phyloP scores from a whole-genome alignment of 169 alveolate genomes.

The Cryptosporidium xiaoi region DNA sequence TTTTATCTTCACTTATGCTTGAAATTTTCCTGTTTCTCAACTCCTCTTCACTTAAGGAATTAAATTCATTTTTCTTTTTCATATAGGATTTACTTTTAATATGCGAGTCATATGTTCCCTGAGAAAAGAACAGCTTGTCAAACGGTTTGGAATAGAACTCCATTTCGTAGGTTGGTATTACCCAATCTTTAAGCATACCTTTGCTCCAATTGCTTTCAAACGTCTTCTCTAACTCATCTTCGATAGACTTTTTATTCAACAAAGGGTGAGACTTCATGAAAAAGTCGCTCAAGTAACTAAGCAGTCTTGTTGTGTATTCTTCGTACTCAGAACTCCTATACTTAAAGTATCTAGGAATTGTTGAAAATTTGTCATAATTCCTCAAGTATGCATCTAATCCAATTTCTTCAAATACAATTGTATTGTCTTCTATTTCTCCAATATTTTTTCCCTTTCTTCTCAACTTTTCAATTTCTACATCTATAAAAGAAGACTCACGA shows the following conservation, averaged over 20 bases:
- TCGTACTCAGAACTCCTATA: conserved; percentile 81
- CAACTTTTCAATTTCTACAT: conserved; percentile 64
- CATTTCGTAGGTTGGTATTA: conserved; percentile 80
- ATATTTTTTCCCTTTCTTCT: conserved; percentile 30
- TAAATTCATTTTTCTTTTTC: conserved; percentile 82
- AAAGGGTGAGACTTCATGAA: conserved; percentile 82
- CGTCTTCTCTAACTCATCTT: conserved; percentile 78
- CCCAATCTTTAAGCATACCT: conserved; percentile 81
- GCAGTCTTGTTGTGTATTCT: conserved; percentile 77
- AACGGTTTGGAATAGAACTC: conserved; percentile 82
- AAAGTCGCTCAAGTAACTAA: conserved; percentile 78
- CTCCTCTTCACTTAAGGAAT: conserved; percentile 85
- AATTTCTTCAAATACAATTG: conserved; percentile 78
- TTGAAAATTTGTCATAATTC: conserved; percentile 80
- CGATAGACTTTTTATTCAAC: conserved; percentile 77
- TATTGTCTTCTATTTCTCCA: conserved; percentile 7
- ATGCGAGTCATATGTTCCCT: conserved; percentile 70
- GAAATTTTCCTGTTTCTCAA: conserved; percentile 80
- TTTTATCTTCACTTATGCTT: conserved; percentile 81
- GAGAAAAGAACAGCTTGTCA: conserved; percentile 84
- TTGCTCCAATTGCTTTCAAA: conserved; percentile 81
- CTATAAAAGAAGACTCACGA: conserved; percentile 67
- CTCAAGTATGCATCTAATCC: conserved; percentile 83
- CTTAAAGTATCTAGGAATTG: conserved; percentile 86
- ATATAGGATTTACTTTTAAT: conserved; percentile 79